phyloP scores from a whole-genome alignment of 441 rosid genomes.

The Erysimum cheiri region DNA sequence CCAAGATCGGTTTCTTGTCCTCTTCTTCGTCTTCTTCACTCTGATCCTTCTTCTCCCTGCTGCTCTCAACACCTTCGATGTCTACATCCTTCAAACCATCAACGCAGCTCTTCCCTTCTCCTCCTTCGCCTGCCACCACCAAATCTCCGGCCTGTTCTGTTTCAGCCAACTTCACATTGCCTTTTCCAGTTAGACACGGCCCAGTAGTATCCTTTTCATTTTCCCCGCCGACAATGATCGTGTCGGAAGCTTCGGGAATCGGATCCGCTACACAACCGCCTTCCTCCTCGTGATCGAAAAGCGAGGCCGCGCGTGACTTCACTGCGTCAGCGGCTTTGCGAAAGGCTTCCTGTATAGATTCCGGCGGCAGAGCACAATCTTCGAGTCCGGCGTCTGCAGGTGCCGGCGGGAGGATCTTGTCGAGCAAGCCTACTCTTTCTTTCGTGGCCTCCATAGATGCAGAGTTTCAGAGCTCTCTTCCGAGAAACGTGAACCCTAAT shows the following conservation, averaged over 20 bases:
- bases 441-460: slow-evolving; percentile 56
- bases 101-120: slow-evolving; percentile 45
- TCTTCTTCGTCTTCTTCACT: slow-evolving; percentile 41
- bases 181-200: slow-evolving; percentile 51
- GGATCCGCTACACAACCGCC: slow-evolving; percentile 55
- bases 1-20: slow-evolving; percentile 52
- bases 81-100: slow-evolving; percentile 54
- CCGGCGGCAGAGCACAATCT: slow-evolving; percentile 79
- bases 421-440: slow-evolving; percentile 46
- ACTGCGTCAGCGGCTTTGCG: slow-evolving; percentile 72
- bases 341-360: slow-evolving; percentile 79
- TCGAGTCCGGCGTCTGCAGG: slow-evolving; percentile 86
- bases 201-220: slow-evolving; percentile 34
- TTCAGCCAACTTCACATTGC: slow-evolving; percentile 43
- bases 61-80: slow-evolving; percentile 43
- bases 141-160: slow-evolving; percentile 39
- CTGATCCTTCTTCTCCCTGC: slow-evolving; percentile 39
- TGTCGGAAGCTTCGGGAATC: slow-evolving; percentile 36
- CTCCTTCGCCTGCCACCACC: slow-evolving; percentile 45
- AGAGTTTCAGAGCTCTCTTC: slow-evolving; percentile 18
- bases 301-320: slow-evolving; percentile 57
- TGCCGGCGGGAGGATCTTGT: slow-evolving; percentile 68
- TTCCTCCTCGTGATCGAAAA: slow-evolving; percentile 50
- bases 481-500: slow-evolving; percentile 8
- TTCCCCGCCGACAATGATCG: slow-evolving; percentile 38